Conservation (phyloP, 805 yeast species). For the Pichia rugopelliculosa region DNA sequence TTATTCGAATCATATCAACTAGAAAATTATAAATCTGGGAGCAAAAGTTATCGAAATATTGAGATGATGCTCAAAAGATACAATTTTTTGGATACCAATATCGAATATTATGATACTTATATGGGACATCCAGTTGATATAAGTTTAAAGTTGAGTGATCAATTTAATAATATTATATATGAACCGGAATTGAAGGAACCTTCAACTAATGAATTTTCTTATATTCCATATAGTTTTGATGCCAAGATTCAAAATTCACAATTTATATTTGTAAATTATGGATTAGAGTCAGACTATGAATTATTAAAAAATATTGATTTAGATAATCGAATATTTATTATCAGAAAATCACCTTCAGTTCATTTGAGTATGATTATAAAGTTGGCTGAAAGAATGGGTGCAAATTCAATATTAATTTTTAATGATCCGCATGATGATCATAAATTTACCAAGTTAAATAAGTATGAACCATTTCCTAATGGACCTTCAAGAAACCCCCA, state of each 20-base stretch:
- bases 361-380: slow-evolving; percentile 51
- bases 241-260: slow-evolving; percentile 50
- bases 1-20: slow-evolving; percentile 17
- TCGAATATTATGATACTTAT: slow-evolving; percentile 53
- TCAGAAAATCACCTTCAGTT: slow-evolving; percentile 39
- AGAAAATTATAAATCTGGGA: slow-evolving; percentile 21
- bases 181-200: slow-evolving; percentile 44
- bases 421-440: slow-evolving; percentile 56
- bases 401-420: slow-evolving; percentile 51
- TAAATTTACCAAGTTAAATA: slow-evolving; percentile 46
- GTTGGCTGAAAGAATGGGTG: slow-evolving; percentile 57
- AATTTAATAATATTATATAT: slow-evolving; percentile 32
- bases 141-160: slow-evolving; percentile 31
- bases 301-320: slow-evolving; percentile 37
- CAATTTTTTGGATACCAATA: slow-evolving; percentile 32
- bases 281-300: slow-evolving; percentile 46
- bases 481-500: slow-evolving; percentile 62
- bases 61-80: slow-evolving; percentile 13
- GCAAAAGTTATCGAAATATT: slow-evolving; percentile 14
- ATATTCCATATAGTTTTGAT: slow-evolving; percentile 57
- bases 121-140: slow-evolving; percentile 45
- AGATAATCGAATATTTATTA: slow-evolving; percentile 51
- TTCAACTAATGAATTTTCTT: slow-evolving; percentile 30
- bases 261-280: slow-evolving; percentile 57
- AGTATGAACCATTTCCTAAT: slow-evolving; percentile 49